A percentile compares a stretch with the other conserved stretches of the same genome.
phyloP scores from a whole-genome alignment of 1,284 basidiomycete species.

The Naganishia liquefaciens region DNA sequence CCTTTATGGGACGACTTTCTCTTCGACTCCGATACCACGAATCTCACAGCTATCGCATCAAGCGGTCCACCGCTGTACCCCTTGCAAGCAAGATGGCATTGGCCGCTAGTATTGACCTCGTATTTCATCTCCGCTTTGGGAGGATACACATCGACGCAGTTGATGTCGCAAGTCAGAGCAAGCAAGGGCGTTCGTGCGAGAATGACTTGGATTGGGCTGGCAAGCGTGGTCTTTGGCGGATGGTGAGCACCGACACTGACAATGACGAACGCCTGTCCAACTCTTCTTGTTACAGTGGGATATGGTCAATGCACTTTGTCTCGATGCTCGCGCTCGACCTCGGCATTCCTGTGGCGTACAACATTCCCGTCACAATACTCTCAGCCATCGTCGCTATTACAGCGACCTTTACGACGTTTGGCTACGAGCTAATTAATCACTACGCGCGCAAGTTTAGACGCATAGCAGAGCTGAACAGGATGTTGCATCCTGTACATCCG shows the following conservation, averaged over 20 bases:
- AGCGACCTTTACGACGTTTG: slow-evolving; percentile 26
- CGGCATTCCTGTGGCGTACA: slow-evolving; percentile 23
- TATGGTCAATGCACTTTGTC: slow-evolving; percentile 30
- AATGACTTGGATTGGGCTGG: slow-evolving; percentile 27
- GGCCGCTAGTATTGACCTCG: slow-evolving; percentile 19
- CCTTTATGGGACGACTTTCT: slow-evolving; percentile 27
- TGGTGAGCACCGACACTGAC: slow-evolving; percentile 13
- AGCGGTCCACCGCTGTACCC: slow-evolving; percentile 14
- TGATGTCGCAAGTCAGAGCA: slow-evolving; percentile 28
- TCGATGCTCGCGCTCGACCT: slow-evolving; percentile 28
- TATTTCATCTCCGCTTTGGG: slow-evolving; percentile 29
- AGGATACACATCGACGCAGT: slow-evolving; percentile 31
- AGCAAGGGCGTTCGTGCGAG: slow-evolving; percentile 23
- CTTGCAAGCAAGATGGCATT: slow-evolving; percentile 20
- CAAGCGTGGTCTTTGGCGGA: slow-evolving; percentile 30
- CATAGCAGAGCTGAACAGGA: slow-evolving; percentile 7
- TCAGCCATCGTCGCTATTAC: slow-evolving; percentile 28
- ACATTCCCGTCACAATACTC: slow-evolving; percentile 18
- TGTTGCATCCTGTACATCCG: slow-evolving; percentile 3
- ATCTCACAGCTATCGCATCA: background rate
- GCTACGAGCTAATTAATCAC: slow-evolving; percentile 26
- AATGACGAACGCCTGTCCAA: background rate
- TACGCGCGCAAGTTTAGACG: slow-evolving; percentile 21
- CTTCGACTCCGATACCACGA: slow-evolving; percentile 18
- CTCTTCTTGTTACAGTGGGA: background rate